Conservation (phyloP, 257 asterid genomes). For the Sherardia arvensis region DNA sequence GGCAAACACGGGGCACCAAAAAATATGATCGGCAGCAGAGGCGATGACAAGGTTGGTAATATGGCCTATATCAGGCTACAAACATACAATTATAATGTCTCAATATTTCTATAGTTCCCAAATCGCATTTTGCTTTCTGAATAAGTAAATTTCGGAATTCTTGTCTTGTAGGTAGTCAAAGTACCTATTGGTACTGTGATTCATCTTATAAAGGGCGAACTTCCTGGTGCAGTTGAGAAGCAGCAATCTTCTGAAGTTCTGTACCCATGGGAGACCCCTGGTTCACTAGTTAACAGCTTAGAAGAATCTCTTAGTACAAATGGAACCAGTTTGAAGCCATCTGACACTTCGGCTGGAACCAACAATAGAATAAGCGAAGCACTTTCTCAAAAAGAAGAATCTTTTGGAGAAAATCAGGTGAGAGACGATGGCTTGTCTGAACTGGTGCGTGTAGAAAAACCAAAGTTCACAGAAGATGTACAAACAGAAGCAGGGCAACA, state of each 20-base stretch:
- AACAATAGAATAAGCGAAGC: not conserved
- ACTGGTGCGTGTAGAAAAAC: slow-evolving; percentile 34
- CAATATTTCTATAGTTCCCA: slow-evolving; percentile 8
- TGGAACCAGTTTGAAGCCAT: slow-evolving; percentile 11
- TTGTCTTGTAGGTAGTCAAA: slow-evolving; percentile 48
- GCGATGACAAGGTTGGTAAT: slow-evolving; percentile 77
- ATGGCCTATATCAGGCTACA: too few species aligned
- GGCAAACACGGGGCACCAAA: slow-evolving; percentile 88
- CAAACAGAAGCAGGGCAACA: slow-evolving; percentile 70
- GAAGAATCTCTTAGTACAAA: slow-evolving; percentile 26
- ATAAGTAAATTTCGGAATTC: slow-evolving; percentile 5
- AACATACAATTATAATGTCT: slow-evolving; percentile 5
- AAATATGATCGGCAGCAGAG: slow-evolving; percentile 85
- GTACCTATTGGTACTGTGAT: slow-evolving; percentile 90
- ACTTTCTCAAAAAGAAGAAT: slow-evolving; percentile 18
- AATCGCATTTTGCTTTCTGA: slow-evolving; percentile 7
- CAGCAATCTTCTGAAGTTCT: slow-evolving; percentile 39
- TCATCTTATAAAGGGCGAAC: slow-evolving; percentile 73
- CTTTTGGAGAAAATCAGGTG: slow-evolving; percentile 20
- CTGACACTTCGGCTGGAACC: not conserved
- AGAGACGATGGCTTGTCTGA: slow-evolving; percentile 27
- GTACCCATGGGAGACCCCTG: slow-evolving; percentile 93
- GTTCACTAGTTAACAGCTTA: slow-evolving; percentile 33
- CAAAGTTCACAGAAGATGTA: slow-evolving; percentile 26
- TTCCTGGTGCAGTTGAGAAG: slow-evolving; percentile 61